These are phyloP conservation scores for Lyophyllum atratum DNA, from an alignment of 768 basidiomycete genomes.

Conservation along the genomic window DNA sequence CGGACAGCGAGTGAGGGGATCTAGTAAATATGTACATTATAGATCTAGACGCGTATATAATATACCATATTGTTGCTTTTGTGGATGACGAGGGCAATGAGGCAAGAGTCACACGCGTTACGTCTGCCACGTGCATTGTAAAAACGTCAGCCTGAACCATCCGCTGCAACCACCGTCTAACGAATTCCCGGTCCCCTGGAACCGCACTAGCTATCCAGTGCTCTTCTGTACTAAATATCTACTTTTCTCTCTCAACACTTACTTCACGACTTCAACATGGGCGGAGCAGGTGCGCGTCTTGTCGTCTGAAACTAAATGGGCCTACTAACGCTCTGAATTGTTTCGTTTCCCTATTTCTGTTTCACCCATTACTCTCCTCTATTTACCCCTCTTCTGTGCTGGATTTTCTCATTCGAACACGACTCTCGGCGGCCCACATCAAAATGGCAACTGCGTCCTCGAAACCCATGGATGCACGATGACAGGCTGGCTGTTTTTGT, in stretches of 20 bases:
- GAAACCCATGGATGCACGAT: constrained; percentile 6
- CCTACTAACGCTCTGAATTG: constrained; percentile 11
- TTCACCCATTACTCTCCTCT: background rate
- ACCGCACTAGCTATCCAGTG: background rate
- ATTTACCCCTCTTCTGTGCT: background rate
- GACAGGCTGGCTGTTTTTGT: constrained; percentile 94
- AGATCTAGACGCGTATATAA: constrained; percentile 6
- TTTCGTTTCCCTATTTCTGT: constrained; percentile 1
- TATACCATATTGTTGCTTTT: constrained; percentile 1
- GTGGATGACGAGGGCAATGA: background rate
- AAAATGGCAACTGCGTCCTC: constrained; percentile 2
- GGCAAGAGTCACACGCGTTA: constrained; percentile 5
- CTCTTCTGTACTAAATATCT: background rate
- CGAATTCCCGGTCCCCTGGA: background rate
- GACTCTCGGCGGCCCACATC: background rate
- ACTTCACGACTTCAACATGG: constrained; percentile 33
- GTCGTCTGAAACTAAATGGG: constrained; percentile 1
- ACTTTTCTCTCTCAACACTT: constrained; percentile 12
- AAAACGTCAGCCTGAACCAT: constrained; percentile 17
- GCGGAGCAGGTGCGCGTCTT: constrained; percentile 41
- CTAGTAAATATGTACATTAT: constrained; percentile 8
- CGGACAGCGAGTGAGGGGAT: constrained; percentile 59
- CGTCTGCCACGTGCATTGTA: background rate
- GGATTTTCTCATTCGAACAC: background rate
- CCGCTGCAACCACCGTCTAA: constrained; percentile 8